A percentile compares a stretch with the other conserved stretches of the same genome.
phyloP scores from a whole-genome alignment of 1,139 yeast species.

The Pichia inconspicua region DNA sequence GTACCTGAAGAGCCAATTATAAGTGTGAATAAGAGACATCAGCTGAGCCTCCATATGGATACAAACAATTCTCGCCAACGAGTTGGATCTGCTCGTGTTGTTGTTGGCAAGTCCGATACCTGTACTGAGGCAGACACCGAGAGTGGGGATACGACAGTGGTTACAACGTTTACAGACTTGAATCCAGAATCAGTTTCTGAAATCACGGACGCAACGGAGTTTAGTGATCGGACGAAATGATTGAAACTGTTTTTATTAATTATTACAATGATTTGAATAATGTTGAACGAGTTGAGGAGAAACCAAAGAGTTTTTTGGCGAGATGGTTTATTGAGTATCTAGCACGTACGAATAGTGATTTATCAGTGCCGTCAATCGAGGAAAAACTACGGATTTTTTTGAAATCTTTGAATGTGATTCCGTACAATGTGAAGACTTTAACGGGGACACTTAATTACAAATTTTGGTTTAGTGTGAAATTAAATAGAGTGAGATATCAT shows the following conservation, averaged over 20 bases:
- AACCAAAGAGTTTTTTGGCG: not conserved
- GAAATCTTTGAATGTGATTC: not conserved
- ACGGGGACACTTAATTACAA: not conserved
- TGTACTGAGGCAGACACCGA: not conserved
- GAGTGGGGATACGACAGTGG: not conserved
- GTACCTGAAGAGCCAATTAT: not conserved
- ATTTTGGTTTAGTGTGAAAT: no score
- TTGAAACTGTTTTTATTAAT: not conserved
- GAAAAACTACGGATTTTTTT: not conserved
- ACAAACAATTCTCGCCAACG: not conserved
- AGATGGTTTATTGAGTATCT: not conserved
- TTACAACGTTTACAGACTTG: not conserved
- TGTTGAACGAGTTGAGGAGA: not conserved
- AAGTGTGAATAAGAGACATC: not conserved
- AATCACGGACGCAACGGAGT: not conserved
- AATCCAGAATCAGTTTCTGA: not conserved
- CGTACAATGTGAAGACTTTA: not conserved
- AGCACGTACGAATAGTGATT: not conserved
- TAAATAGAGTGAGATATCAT: not conserved
- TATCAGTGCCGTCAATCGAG: not conserved
- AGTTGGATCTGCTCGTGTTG: no score
- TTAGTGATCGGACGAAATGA: not conserved
- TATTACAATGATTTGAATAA: not conserved
- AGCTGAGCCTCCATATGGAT: not conserved
- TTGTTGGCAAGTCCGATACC: not conserved